A percentile compares a stretch with the other conserved stretches of the same genome.
phyloP scores from a whole-genome alignment of 177 flowering plant genomes.

The Vitis hybrid region DNA sequence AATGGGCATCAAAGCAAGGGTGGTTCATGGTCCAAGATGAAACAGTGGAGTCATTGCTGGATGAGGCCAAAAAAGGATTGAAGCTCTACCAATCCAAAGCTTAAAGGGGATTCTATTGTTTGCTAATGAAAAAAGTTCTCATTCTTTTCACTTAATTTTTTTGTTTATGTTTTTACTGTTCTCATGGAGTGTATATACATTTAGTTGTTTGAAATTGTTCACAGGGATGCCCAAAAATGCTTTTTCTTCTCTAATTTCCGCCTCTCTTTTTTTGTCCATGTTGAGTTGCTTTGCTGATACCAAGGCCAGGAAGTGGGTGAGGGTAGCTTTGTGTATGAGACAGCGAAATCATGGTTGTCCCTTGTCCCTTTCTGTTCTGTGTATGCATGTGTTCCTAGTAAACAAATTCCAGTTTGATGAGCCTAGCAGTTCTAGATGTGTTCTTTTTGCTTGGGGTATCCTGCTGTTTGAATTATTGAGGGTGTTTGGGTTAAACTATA shows the following conservation, averaged over 20 bases:
- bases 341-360: too few species aligned
- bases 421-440: background rate
- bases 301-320: too few species aligned
- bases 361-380: too few species aligned
- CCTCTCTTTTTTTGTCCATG: background rate
- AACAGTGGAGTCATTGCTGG: slow-evolving; percentile 34
- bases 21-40: slow-evolving; percentile 34
- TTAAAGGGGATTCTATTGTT: slow-evolving; percentile 37
- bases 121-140: background rate
- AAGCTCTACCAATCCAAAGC: slow-evolving; percentile 69
- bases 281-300: too few species aligned
- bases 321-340: too few species aligned
- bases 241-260: background rate
- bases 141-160: background rate
- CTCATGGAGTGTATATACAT: slow-evolving; percentile 22
- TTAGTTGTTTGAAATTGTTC: background rate
- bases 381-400: too few species aligned
- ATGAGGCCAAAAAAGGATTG: slow-evolving; percentile 48
- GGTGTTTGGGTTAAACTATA: too few species aligned
- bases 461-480: too few species aligned
- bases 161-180: background rate
- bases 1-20: slow-evolving; percentile 63
- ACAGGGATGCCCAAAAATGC: background rate
- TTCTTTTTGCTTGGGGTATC: background rate
- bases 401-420: background rate